Evolutionary conservation across 345 rosid species (phyloP).

Genomic region (Orychophragmus violaceus): DNA sequence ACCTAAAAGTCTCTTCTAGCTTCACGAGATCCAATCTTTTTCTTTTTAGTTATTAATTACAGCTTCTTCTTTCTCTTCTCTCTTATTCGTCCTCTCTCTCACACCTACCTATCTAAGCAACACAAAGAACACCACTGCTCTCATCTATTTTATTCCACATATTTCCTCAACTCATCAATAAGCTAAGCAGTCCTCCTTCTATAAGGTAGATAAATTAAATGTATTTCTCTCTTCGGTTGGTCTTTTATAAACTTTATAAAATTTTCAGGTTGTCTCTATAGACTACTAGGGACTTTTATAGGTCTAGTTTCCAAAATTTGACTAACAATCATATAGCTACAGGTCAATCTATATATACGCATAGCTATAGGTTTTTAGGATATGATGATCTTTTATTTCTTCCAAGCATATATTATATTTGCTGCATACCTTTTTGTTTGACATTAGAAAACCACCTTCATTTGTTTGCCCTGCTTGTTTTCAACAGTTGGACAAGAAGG

Average conservation of each 20-base stretch:
- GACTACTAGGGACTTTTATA: slow-evolving; percentile 1
- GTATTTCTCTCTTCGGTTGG: neutral
- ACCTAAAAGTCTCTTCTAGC: slow-evolving; percentile 29
- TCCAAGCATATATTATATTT: slow-evolving; percentile 20
- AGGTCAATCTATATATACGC: neutral
- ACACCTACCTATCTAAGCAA: slow-evolving; percentile 25
- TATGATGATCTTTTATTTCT: slow-evolving; percentile 13
- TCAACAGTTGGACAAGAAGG: no score
- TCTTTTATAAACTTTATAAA: neutral
- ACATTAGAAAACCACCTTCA: slow-evolving; percentile 22
- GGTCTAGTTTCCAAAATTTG: slow-evolving; percentile 25
- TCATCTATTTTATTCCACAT: slow-evolving; percentile 13
- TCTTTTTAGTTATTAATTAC: slow-evolving; percentile 31
- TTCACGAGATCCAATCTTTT: slow-evolving; percentile 76
- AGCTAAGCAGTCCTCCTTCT: neutral
- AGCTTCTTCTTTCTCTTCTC: slow-evolving; percentile 27
- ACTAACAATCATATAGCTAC: slow-evolving; percentile 34
- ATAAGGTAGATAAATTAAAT: slow-evolving; percentile 14
- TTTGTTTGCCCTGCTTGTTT: slow-evolving; percentile 12
- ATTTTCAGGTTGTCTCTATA: slow-evolving; percentile 23
- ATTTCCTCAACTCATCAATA: slow-evolving; percentile 9
- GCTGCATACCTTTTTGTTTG: slow-evolving; percentile 28
- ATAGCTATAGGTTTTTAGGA: slow-evolving; percentile 15
- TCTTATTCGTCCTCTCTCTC: slow-evolving; percentile 8
- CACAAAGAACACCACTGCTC: slow-evolving; percentile 24